These are phyloP conservation scores for Nemania bipapillata DNA, from an alignment of 2,329 filamentous ascomycete genomes.

Conservation along the genomic window DNA sequence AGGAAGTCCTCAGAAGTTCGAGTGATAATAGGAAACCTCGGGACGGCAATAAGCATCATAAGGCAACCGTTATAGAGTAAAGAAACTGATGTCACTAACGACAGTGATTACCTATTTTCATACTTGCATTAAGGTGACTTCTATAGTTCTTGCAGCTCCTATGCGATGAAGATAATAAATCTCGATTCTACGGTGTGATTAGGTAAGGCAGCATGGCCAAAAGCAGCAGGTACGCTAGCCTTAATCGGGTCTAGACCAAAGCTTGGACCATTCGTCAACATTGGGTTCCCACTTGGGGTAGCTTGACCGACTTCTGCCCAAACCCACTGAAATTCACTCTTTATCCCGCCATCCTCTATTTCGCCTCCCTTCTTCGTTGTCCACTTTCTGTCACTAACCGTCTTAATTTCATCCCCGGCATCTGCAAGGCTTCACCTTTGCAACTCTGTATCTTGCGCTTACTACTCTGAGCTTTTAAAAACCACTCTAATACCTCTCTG, in stretches of 20 bases:
- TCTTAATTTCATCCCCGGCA: conserved; percentile 25
- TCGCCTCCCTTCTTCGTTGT: conserved; percentile 21
- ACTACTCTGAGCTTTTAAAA: conserved; percentile 1
- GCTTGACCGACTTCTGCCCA: conserved; percentile 21
- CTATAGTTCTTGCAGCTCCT: too few species aligned
- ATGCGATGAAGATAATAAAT: too few species aligned
- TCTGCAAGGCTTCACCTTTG: conserved; percentile 18
- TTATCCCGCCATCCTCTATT: conserved; percentile 21
- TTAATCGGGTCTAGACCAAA: neutral
- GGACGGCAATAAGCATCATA: too few species aligned
- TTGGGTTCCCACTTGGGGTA: conserved; percentile 5
- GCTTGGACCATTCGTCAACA: conserved; percentile 29
- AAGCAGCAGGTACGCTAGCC: neutral
- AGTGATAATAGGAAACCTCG: too few species aligned
- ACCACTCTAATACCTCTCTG: conserved; percentile 12
- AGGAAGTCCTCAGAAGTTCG: too few species aligned
- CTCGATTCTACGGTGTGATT: too few species aligned
- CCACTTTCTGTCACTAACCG: conserved; percentile 16
- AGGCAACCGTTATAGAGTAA: too few species aligned
- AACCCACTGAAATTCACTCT: conserved; percentile 33
- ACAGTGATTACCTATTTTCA: too few species aligned
- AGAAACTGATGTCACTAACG: too few species aligned
- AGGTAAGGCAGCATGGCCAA: neutral
- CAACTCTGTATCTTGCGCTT: conserved; percentile 26
- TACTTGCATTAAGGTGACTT: too few species aligned